Base-by-base conservation (phyloP, 148 eudicot species). In the Rhododendron ferrugineum region DNA sequence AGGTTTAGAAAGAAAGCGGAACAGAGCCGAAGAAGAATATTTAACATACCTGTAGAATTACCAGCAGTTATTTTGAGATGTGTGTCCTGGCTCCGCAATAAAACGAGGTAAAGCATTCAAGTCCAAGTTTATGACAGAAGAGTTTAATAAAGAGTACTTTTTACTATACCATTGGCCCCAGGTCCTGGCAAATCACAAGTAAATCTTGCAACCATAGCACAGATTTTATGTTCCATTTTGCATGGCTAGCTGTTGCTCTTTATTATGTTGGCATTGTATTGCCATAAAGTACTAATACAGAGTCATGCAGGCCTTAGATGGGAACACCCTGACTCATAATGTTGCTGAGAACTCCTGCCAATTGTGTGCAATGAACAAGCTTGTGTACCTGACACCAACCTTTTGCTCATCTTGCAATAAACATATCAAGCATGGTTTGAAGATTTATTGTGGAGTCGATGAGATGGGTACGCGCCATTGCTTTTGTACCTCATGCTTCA, bases 401-500 rank as follows among this genome's bases (percentile, higher is more conserved):
- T 93, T 91, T 90, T 96, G 99, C 74, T 90, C 95, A 81, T 83
- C 85, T 54, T 96, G 99, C 82, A 87, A 90, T 44, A 68, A 52
- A 79, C 95, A 88, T 80, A 90, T 95, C 84, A 96, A 95, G 90
- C 88, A 79, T 40, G 78, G 78, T 81, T 90, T 74, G 56, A 84
- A 86, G 9, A 95, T 91, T 84, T 91, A 93, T 89, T 83, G 84
- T 75, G 83, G 90, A 46, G 60, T 81, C 44, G 93, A 91, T 86
- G 93, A 91, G 40, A 89, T 78, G 87, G 89, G 90, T 85, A 86
- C 85, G 34, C 89, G 79, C 60, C 78, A 84, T 83, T 96, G 88
- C 81, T 90, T 95, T 87, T 95, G 98, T 86, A 77, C 87, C n/a
- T 16, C 68, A 58, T 96, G 99, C 91, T 90, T 90, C 81, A 90